Conservation (phyloP, 1,284 basidiomycete species). For the Ustilago trichophora region DNA sequence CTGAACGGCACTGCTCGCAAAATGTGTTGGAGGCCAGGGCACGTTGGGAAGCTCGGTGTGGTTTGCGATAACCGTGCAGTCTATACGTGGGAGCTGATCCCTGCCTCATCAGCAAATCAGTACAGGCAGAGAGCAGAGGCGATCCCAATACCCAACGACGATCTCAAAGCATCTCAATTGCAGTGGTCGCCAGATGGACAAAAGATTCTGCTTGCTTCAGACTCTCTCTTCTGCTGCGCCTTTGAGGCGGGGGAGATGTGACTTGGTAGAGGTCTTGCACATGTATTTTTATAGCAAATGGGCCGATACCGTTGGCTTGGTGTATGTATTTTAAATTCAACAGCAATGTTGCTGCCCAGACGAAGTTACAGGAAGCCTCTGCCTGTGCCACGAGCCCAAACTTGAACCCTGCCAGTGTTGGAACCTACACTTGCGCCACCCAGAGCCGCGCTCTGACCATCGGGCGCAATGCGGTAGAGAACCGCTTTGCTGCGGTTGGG, state of each 20-base stretch:
- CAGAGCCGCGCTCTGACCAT: slow-evolving; percentile 41
- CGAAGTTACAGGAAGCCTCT: slow-evolving; percentile 43
- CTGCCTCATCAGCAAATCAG: not conserved
- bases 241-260: slow-evolving; percentile 40
- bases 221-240: slow-evolving; percentile 79
- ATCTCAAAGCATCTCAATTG: slow-evolving; percentile 71
- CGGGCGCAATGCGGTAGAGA: slow-evolving; percentile 43
- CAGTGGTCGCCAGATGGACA: slow-evolving; percentile 85
- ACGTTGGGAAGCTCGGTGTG: slow-evolving; percentile 73
- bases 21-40: slow-evolving; percentile 80
- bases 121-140: slow-evolving; percentile 45
- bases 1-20: slow-evolving; percentile 74
- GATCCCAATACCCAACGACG: slow-evolving; percentile 49
- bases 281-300: slow-evolving; percentile 1
- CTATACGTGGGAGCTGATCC: slow-evolving; percentile 76
- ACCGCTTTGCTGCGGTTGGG: slow-evolving; percentile 37
- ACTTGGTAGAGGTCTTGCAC: too few species aligned
- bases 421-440: slow-evolving; percentile 27
- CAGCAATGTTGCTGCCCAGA: too few species aligned
- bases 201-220: slow-evolving; percentile 76
- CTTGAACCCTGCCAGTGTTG: slow-evolving; percentile 35
- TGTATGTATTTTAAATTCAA: slow-evolving; percentile 14
- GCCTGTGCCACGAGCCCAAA: slow-evolving; percentile 47
- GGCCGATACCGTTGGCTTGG: not conserved
- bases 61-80: slow-evolving; percentile 76